Evolutionary conservation across 2,329 filamentous ascomycete genomes (phyloP).

Genomic region (Aspergillus pseudoterreus): DNA sequence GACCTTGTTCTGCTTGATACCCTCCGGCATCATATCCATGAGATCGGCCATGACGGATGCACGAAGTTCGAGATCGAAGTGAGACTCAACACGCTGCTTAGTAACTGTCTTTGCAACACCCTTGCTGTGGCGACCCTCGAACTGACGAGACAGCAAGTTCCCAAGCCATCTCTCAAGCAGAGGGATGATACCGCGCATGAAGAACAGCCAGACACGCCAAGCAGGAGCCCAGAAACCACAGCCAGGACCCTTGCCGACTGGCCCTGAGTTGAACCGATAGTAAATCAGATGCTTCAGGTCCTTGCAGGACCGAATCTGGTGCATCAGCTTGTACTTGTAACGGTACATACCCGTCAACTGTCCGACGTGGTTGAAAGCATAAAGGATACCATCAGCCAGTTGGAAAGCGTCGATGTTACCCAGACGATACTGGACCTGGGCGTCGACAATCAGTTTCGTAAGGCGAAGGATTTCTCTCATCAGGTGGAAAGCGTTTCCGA

Average conservation of each 20-base stretch:
- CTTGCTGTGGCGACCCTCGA: conserved; percentile 97
- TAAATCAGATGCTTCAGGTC: conserved; percentile 99
- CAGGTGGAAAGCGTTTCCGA: conserved; percentile 97
- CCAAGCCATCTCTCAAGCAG: conserved; percentile 95
- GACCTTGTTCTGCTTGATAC: conserved; percentile 99
- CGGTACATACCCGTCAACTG: conserved; percentile 99
- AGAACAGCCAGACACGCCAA: conserved; percentile 98
- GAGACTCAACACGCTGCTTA: conserved; percentile 97
- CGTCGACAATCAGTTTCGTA: conserved; percentile 97
- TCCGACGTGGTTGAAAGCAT: conserved; percentile 98
- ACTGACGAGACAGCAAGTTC: conserved; percentile 93
- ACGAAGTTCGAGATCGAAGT: conserved; percentile 94
- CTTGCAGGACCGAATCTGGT: conserved; percentile 98
- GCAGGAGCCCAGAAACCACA: conserved; percentile 99
- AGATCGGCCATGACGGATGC: conserved; percentile 98
- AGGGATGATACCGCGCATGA: conserved; percentile 97
- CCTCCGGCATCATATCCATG: conserved; percentile 99
- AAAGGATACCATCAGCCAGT: conserved; percentile 96
- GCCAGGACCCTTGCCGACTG: conserved; percentile 93
- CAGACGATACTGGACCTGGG: conserved; percentile 93
- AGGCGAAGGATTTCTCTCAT: conserved; percentile 96
- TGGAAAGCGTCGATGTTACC: conserved; percentile 99
- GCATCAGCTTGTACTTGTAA: conserved; percentile 99
- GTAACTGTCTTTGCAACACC: conserved; percentile 98
- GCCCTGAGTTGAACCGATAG: conserved; percentile 95